These are phyloP conservation scores for Globisporangium megalacanthum DNA, from an alignment of 352 stramenopile species.

Conservation along the genomic window DNA sequence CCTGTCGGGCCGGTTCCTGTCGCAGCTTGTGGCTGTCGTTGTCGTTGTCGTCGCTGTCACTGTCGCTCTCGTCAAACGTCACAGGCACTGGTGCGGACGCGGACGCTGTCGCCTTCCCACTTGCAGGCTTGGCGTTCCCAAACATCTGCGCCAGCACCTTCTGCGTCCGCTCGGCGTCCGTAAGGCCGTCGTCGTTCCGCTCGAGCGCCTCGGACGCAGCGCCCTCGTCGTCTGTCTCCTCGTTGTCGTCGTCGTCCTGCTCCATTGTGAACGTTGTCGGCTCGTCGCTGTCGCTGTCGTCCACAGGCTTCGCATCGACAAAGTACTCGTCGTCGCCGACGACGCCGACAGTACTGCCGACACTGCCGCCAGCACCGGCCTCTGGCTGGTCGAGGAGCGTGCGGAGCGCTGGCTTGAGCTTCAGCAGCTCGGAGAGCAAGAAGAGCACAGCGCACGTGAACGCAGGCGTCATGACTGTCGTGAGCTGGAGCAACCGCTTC, in stretches of 20 bases:
- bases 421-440: constrained; percentile 93
- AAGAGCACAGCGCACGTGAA: constrained; percentile 94
- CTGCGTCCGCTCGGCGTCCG: constrained; percentile 41
- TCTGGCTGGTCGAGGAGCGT: constrained; percentile 71
- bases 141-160: constrained; percentile 70
- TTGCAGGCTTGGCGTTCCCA: constrained; percentile 22
- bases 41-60: constrained; percentile 24
- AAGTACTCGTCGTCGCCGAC: constrained; percentile 52
- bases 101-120: constrained; percentile 13
- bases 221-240: constrained; percentile 26
- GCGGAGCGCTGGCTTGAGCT: constrained; percentile 71
- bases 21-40: too few relatives aligned
- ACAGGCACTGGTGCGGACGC: constrained; percentile 19
- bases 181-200: constrained; percentile 45
- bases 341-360: constrained; percentile 3
- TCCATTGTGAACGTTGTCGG: constrained; percentile 25
- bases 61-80: constrained; percentile 16
- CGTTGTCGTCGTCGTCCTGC: constrained; percentile 32
- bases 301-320: constrained; percentile 32
- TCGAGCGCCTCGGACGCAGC: constrained; percentile 16
- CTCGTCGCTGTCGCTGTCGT: constrained; percentile 12
- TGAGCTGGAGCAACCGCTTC: constrained; percentile 92
- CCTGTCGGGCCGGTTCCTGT: too few relatives aligned
- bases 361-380: constrained; percentile 8
- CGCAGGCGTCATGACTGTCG: constrained; percentile 72